These are phyloP conservation scores for Acephala macrosclerotiorum DNA, from an alignment of 2,329 filamentous ascomycete species.

Conservation along the genomic window DNA sequence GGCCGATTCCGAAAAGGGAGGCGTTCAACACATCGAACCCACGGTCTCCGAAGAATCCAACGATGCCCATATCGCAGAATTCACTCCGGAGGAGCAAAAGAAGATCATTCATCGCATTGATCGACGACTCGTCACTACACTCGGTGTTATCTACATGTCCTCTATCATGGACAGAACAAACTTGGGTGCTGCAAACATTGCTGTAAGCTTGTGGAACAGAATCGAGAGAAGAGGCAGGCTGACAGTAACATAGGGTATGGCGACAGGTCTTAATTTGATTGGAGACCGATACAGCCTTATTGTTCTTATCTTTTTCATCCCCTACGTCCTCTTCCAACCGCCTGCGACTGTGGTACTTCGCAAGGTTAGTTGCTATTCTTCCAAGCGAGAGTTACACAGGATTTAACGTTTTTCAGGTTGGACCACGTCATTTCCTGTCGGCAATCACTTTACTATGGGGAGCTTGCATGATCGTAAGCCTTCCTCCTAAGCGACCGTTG, in stretches of 20 bases:
- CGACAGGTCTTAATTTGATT: conserved; percentile 27
- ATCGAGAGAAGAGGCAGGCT: not conserved
- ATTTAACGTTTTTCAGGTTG: conserved; percentile 51
- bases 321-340: conserved; percentile 76
- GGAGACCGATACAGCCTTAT: conserved; percentile 24
- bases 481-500: conserved; percentile 6
- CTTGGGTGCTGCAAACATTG: conserved; percentile 74
- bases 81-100: conserved; percentile 60
- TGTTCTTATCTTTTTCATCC: conserved; percentile 72
- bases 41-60: not conserved
- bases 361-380: conserved; percentile 38
- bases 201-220: conserved; percentile 54
- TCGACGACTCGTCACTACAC: conserved; percentile 65
- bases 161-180: conserved; percentile 84
- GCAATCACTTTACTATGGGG: conserved; percentile 55
- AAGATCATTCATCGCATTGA: conserved; percentile 76
- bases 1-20: not conserved
- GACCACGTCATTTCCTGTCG: conserved; percentile 64
- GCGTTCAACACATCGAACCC: not conserved
- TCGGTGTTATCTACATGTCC: conserved; percentile 75
- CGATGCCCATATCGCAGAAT: conserved; percentile 1
- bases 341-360: conserved; percentile 74
- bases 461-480: conserved; percentile 49
- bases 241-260: conserved; percentile 27
- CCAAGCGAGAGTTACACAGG: not conserved